Base-by-base conservation (phyloP, 495 filamentous ascomycete genomes). In the Xylaria longipes region DNA sequence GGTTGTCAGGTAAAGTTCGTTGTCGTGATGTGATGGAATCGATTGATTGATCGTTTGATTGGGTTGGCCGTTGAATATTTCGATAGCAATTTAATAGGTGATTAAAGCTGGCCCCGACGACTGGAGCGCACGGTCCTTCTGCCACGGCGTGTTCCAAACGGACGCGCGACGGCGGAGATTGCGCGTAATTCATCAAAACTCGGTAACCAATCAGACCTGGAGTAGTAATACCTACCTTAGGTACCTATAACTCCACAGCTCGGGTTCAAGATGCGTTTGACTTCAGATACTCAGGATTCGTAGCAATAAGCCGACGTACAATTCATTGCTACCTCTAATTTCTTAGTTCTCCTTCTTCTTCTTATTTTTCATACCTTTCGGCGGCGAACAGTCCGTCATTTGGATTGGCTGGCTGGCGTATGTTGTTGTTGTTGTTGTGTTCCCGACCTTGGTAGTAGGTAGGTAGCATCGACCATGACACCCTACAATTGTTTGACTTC, bases 151-250 rank as follows among this genome's bases (percentile, higher is more conserved):
- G 29, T 12, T 12, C 33, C 57, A 39, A 35, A 41, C 60, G 37
- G 31, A 52, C 22, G 45, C 63, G 45, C 64, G 45, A 66, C 64
- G n/a, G 31, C 64, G 39, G 62, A 33, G 62, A 33, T 65, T 35
- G 2, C 39, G 12, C 25, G 3, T 22, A 45, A 27, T 15, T 29
- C 2, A 14, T 25, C 60, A 14, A 27, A 27, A 39, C 9, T 37
- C 27, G n/a, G 22, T 65, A 65, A 1, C 62, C 62, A 65, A 65
- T 48, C 62, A 65, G n/a, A 48, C 17, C 20, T 22, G 17, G 17
- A 37, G 57, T 20, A 37, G 35, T 37, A 37, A 3, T 7, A 7
- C n/a, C n/a, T n/a, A n/a, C n/a, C n/a, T n/a, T n/a, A n/a, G n/a
- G n/a, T n/a, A n/a, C n/a, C n/a, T n/a, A n/a, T n/a, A n/a, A n/a